Percentiles rank a stretch among this genome's conserved stretches.
Conservation (phyloP, 2,329 filamentous ascomycete species). For the Drechslerella dactyloides region DNA sequence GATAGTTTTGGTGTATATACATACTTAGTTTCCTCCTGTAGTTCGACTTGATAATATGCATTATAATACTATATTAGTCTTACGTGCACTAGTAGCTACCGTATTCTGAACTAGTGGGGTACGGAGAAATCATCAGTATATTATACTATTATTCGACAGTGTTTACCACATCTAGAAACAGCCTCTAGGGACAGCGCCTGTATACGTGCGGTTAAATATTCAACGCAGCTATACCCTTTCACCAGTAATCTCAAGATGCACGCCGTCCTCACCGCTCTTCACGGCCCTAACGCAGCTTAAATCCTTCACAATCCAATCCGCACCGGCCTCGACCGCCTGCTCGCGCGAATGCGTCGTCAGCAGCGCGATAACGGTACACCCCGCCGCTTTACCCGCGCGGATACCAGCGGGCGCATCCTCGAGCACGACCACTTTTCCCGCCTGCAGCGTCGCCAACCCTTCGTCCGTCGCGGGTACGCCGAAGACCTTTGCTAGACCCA, state of each 20-base stretch:
- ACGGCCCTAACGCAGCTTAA: slow-evolving; percentile 74
- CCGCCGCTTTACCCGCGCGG: slow-evolving; percentile 79
- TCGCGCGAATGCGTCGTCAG: slow-evolving; percentile 80
- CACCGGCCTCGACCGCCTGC: slow-evolving; percentile 75
- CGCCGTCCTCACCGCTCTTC: slow-evolving; percentile 64
- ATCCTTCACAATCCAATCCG: slow-evolving; percentile 86
- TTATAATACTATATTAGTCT: no score
- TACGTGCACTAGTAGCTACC: no score
- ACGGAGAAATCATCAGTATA: no score
- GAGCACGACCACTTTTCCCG: slow-evolving; percentile 70
- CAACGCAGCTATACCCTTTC: slow-evolving; percentile 28
- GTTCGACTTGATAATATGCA: no score
- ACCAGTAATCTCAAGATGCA: slow-evolving; percentile 56
- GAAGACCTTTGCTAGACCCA: slow-evolving; percentile 61
- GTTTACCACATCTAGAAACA: neutral
- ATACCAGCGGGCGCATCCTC: slow-evolving; percentile 91
- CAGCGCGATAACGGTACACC: slow-evolving; percentile 82
- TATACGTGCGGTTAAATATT: neutral
- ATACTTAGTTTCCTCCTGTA: neutral
- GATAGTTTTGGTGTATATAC: neutral
- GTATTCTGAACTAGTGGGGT: no score
- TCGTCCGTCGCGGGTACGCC: slow-evolving; percentile 57
- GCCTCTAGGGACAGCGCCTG: neutral
- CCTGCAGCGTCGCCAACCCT: slow-evolving; percentile 27
- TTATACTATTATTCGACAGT: no score